Conservation (phyloP, 2,329 filamentous ascomycete genomes). For the Exophiala sp. region DNA sequence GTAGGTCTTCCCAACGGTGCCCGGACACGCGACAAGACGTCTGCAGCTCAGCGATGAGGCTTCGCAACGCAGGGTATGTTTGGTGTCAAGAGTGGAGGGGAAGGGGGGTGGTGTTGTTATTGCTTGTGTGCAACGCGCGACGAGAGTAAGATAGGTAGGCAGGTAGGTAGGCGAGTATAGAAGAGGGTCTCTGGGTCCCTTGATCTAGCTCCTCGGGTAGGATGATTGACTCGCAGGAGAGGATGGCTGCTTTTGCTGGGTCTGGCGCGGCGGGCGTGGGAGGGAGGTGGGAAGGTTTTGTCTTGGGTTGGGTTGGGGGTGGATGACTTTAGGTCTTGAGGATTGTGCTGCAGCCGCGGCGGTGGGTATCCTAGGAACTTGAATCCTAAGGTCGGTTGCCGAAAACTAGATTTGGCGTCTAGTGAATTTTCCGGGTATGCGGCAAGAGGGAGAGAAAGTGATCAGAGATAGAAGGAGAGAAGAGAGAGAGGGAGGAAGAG, state of each 20-base stretch:
- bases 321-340: conserved; percentile 11
- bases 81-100: conserved; percentile 19
- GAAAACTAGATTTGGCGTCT: conserved; percentile 7
- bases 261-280: conserved; percentile 19
- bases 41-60: conserved; percentile 11
- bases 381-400: conserved; percentile 9
- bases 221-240: conserved; percentile 20
- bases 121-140: conserved; percentile 19
- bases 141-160: no score
- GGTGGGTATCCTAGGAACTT: conserved; percentile 6
- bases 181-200: conserved; percentile 25
- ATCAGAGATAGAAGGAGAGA: not conserved
- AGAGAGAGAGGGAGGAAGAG: not conserved
- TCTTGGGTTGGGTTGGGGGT: conserved; percentile 21
- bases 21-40: conserved; percentile 19
- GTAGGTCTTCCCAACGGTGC: not conserved
- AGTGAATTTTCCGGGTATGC: not conserved
- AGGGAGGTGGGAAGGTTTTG: conserved; percentile 23
- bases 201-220: conserved; percentile 12
- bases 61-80: conserved; percentile 15
- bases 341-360: conserved; percentile 10
- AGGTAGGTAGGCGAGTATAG: conserved; percentile 18
- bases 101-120: conserved; percentile 21
- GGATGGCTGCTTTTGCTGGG: conserved; percentile 17
- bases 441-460: conserved; percentile 1